Base-by-base conservation (phyloP, 305 asterid genomes). In the Ajuga reptans region DNA sequence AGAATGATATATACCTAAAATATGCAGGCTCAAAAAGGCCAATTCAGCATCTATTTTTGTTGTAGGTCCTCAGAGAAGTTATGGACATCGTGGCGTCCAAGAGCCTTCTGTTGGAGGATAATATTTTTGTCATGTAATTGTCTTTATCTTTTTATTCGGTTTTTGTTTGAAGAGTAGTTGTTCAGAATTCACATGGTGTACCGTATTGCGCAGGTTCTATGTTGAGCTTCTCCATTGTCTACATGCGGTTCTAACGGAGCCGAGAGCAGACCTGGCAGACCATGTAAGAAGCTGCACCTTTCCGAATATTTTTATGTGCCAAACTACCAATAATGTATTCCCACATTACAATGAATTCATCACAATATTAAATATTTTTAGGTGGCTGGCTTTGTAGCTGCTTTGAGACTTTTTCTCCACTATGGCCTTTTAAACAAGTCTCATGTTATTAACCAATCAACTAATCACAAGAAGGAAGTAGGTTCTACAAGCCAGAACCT, bases 381-480 rank as follows among this genome's bases (percentile, higher is more conserved):
- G 98, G 93, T 92, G 80, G 83, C 96, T 68, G 88, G 93, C 41
- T 84, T 86, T 82, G 82, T 87, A 54, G 97, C 90, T 73, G 87
- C 87, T 24, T 75, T 92, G 84, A 88, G 84, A 89, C 79, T 60
- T 63, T 92, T 92, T 79, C 80, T 92, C 37, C 78, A 79, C 64
- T 92, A 92, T 59, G 98, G 98, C 53, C 84, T 92, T 81, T 70
- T 72, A 71, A 78, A 79, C 73, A 84, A 83, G 81, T 71, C 84
- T 62, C 80, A 46, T 51, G 61, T 68, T 57, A 74, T 75, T 65
- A 68, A 72, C 67, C 84, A 82, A 71, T 67, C 77, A 66, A 73
- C 77, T 66, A 82, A 65, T 75, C 72, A 50, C 59, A 81, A 66
- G 79, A 80, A 75, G 18, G 77, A 72, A 63, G 71, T 75, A 75